Evolutionary conservation across 345 rosid genomes (phyloP).

Genomic region (Aurinia saxatilis): DNA sequence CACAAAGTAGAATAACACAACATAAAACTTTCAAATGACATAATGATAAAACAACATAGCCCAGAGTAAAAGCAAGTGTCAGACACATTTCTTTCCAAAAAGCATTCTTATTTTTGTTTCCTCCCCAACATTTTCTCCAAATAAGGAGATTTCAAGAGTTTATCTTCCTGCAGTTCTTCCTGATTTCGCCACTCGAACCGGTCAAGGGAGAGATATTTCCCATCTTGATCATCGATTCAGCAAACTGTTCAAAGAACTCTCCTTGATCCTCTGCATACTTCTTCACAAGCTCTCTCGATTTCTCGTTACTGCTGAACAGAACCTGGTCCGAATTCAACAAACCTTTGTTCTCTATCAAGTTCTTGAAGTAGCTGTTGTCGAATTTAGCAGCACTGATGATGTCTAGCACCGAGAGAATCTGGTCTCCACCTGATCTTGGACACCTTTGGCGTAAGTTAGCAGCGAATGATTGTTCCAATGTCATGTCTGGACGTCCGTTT

Average conservation of each 20-base stretch:
- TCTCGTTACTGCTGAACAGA: constrained; percentile 47
- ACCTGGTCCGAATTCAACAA: constrained; percentile 75
- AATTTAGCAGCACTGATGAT: constrained; percentile 45
- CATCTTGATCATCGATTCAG: constrained; percentile 85
- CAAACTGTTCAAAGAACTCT: constrained; percentile 71
- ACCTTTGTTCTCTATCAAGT: constrained; percentile 61
- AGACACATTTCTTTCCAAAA: not conserved
- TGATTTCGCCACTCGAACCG: constrained; percentile 70
- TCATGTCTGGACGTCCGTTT: constrained; percentile 70
- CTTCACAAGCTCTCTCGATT: constrained; percentile 63
- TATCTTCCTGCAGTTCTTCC: constrained; percentile 69
- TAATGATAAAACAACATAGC: not conserved
- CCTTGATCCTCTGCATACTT: constrained; percentile 53
- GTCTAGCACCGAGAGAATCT: constrained; percentile 62
- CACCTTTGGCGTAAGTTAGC: constrained; percentile 37
- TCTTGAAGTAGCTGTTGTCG: constrained; percentile 85
- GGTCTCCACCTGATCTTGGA: constrained; percentile 65
- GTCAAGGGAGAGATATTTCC: constrained; percentile 83
- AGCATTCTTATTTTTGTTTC: not conserved
- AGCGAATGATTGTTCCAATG: constrained; percentile 57
- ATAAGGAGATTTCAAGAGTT: constrained; percentile 31
- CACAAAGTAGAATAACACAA: not conserved
- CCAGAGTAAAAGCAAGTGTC: not conserved
- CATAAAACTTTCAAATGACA: constrained; percentile 6
- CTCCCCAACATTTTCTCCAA: not conserved